Evolutionary conservation across 768 basidiomycete genomes (phyloP), one percentile per base, ranked within the genome.

Genomic region (Rhodotorula sphaerocarpa): DNA sequence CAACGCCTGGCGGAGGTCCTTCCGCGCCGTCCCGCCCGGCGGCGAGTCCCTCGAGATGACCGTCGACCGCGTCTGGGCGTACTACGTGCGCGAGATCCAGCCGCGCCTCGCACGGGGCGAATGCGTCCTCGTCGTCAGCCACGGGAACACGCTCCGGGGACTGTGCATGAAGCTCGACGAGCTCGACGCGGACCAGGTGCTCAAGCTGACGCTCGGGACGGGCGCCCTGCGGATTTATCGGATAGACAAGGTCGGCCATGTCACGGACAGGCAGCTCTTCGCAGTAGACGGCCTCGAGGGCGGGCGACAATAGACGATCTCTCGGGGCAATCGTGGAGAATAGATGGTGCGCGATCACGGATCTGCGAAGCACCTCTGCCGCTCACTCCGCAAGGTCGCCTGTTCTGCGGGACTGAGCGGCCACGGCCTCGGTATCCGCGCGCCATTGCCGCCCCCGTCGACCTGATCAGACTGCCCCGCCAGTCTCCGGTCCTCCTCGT

Each of bases 401-500:
- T 12, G 78, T 80, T 51, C 83, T 82, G 45, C 83, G 81, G 60
- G 81, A 79, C 45, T 74, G 78, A 47, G 70, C 72, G 27, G 75
- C 76, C 27, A 73, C 76, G 54, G 76, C 77, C 43, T 71, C 75
- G 71, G 15, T 41, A 42, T 6, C 21, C 6, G 50, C 31, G 42
- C 18, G 3, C 54, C 43, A 83, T 86, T n/a, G 74, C 87, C 21
- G 81, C 86, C 28, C 78, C 87, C 45, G 77, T 87, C 57, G 80
- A 87, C 66, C 76, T 81, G 57, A 25, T 51, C 46, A 80, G 84
- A 70, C 82, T 78, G 23, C 74, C 82, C 14, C 55, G 87, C 91
- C 73, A 78, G 83, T 33, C 73, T 89, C 33, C 79, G 88, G 46
- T 86, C 86, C 25, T 91, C 87, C 48, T 51, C 46, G 3, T 14